Evolutionary conservation across 208 protist species (phyloP), one percentile per base, ranked within the genome.

Genomic region (Leishmania major): DNA sequence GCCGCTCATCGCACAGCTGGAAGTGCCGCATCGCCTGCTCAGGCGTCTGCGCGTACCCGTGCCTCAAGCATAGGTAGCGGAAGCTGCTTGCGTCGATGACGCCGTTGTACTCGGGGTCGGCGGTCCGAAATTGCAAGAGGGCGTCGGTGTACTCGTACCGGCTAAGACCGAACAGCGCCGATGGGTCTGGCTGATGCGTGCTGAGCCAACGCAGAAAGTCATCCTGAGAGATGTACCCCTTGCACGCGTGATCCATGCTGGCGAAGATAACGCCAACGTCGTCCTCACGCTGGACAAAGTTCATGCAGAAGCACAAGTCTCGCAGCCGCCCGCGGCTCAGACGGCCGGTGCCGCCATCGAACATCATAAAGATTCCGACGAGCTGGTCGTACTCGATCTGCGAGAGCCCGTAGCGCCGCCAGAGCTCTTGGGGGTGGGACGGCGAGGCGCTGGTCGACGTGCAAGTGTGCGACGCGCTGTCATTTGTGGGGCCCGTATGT

Each of bases 321-420:
- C 72, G 82, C 57, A 95, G 84, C 87, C 95, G 91, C 11, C 71
- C 45, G 19, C 77, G 78, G 85, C 90, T 83, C 35, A 97, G 83
- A 40, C 78, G 59, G 45, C 93, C 94, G 69, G 87, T 92, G n/a
- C 92, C 90, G 73, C 93, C 91, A 77, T 95, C 94, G 83, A 94
- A 97, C 81, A 94, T 93, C 35, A 95, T 84, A 83, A 96, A 96
- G 57, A 96, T 51, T 15, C 91, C 89, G 37, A 96, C 88, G 31
- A 96, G 90, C 43, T 95, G 87, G 73, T 97, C 93, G 76, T 95
- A 94, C 87, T 97, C 93, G 1, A 95, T 81, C 82, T 95, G 94
- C 25, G 84, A 77, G 22, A 96, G 84, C 40, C 84, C 86, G 80
- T 94, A 96, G 31, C 75, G 80, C 53, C 40, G 73, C 94, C 92